Evolutionary conservation across 768 basidiomycete species (phyloP).

Genomic region (Mycena albidolilacea): DNA sequence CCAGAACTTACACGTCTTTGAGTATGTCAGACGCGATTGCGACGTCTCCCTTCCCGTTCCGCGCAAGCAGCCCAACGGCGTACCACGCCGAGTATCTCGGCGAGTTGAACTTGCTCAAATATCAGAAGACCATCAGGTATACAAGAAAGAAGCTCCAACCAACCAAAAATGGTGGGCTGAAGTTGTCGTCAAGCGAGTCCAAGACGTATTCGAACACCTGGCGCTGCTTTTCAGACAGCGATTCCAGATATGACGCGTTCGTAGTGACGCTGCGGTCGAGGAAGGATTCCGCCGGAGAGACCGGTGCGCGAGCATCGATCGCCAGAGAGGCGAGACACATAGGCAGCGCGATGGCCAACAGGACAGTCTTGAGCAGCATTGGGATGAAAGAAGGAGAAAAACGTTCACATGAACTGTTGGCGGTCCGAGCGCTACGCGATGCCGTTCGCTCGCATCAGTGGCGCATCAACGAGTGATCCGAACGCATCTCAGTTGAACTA

Average conservation of each 20-base stretch:
- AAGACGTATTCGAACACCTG: conserved; percentile 46
- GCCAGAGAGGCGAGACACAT: not conserved
- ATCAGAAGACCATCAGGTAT: not conserved
- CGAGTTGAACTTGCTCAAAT: conserved; percentile 43
- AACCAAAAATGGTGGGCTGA: conserved; percentile 45
- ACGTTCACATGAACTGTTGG: too few species aligned
- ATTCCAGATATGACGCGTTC: conserved; percentile 42
- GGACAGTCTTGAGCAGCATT: conserved; percentile 4
- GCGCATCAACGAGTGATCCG: too few species aligned
- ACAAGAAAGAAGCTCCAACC: conserved; percentile 10
- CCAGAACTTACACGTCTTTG: conserved; percentile 41
- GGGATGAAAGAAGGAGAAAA: not conserved
- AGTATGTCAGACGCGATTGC: conserved; percentile 42
- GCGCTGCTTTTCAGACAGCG: conserved; percentile 41
- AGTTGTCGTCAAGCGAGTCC: conserved; percentile 45
- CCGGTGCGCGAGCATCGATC: conserved; percentile 2
- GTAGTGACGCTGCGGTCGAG: not conserved
- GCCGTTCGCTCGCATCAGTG: too few species aligned
- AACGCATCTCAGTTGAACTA: too few species aligned
- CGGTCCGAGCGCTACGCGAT: too few species aligned
- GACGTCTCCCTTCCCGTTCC: conserved; percentile 45
- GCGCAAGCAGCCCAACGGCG: conserved; percentile 47
- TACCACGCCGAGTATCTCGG: conserved; percentile 51
- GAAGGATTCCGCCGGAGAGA: not conserved
- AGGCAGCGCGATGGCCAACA: not conserved